These are phyloP conservation scores for Hemisphaericaspora xylanilytica DNA, from an alignment of 1,139 yeast species.

Conservation along the genomic window DNA sequence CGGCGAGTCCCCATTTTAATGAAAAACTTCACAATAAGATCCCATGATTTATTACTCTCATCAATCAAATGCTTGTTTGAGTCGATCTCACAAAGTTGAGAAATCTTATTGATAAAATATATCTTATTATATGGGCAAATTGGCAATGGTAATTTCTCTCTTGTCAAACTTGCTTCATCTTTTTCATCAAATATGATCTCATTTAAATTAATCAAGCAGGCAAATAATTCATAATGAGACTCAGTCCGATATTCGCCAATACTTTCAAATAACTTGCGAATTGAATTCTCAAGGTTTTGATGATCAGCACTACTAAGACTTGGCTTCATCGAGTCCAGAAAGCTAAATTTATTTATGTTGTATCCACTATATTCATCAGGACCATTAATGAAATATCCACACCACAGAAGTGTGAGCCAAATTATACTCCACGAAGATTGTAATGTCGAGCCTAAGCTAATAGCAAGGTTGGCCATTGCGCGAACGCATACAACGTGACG, in stretches of 20 bases:
- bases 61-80: slow-evolving; percentile 45
- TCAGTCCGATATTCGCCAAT: slow-evolving; percentile 51
- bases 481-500: slow-evolving; percentile 75
- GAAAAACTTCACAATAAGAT: slow-evolving; percentile 41
- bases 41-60: slow-evolving; percentile 44
- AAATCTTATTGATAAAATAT: slow-evolving; percentile 37
- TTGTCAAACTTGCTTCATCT: slow-evolving; percentile 8
- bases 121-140: slow-evolving; percentile 44
- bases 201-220: slow-evolving; percentile 28
- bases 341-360: slow-evolving; percentile 18
- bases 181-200: slow-evolving; percentile 17
- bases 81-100: slow-evolving; percentile 49
- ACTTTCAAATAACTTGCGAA: slow-evolving; percentile 61
- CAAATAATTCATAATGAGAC: slow-evolving; percentile 48
- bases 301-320: slow-evolving; percentile 44
- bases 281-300: slow-evolving; percentile 51
- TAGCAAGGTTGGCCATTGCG: slow-evolving; percentile 72
- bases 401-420: slow-evolving; percentile 74
- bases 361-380: slow-evolving; percentile 45
- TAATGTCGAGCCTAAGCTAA: slow-evolving; percentile 73
- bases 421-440: slow-evolving; percentile 67
- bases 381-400: slow-evolving; percentile 60
- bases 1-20: slow-evolving; percentile 35
- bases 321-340: slow-evolving; percentile 22
- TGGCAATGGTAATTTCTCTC: slow-evolving; percentile 6